These are phyloP conservation scores for Dunaliella primolecta DNA, from an alignment of 139 green algal species.

Conservation along the genomic window DNA sequence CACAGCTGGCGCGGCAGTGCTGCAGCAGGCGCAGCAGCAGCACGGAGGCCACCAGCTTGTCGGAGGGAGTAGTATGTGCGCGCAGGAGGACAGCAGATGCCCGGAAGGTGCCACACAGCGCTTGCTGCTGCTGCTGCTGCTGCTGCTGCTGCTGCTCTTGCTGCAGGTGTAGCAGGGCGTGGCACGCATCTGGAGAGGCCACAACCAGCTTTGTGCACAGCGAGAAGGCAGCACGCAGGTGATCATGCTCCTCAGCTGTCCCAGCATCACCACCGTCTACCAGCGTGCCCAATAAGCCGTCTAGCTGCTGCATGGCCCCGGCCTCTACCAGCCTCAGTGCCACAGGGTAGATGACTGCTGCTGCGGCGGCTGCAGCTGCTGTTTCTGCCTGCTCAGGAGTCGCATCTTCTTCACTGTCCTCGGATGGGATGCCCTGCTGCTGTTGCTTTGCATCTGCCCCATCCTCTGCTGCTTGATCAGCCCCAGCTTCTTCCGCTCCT, in stretches of 20 bases:
- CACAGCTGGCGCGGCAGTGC: not conserved
- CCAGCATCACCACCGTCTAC: not conserved
- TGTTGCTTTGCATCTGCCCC: too few relatives aligned
- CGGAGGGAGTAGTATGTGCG: not conserved
- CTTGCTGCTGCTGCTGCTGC: too few relatives aligned
- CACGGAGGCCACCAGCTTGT: not conserved
- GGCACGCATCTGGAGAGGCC: not conserved
- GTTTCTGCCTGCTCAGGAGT: too few relatives aligned
- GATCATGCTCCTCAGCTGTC: not conserved
- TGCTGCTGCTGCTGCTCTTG: not conserved
- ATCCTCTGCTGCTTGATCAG: not conserved
- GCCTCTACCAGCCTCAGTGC: not conserved
- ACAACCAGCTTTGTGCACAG: not conserved
- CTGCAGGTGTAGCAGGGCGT: not conserved
- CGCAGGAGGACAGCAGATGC: not conserved
- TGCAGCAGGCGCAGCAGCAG: not conserved
- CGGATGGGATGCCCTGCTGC: too few relatives aligned
- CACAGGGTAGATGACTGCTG: not conserved
- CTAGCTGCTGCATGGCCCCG: not conserved
- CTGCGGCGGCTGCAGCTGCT: not conserved
- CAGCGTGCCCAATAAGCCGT: not conserved
- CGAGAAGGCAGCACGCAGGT: not conserved
- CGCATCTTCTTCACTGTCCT: too few relatives aligned
- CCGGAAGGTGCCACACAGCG: not conserved
- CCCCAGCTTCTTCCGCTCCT: not conserved